Conservation (phyloP, 2,329 filamentous ascomycete species). For the Hypoxylon sp. region DNA sequence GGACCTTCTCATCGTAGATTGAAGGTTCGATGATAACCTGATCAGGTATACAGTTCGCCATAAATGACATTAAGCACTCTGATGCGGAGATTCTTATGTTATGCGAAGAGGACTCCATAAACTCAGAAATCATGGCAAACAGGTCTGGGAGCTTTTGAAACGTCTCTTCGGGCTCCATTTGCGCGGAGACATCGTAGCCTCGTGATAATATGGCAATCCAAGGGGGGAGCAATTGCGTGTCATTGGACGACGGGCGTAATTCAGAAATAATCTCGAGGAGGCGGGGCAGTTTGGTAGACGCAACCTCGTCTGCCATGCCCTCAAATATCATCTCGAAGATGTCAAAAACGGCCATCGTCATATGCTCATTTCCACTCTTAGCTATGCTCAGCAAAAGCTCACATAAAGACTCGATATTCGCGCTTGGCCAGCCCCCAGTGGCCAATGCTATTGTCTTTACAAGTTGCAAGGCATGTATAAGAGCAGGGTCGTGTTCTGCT, state of each 20-base stretch:
- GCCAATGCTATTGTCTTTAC: conserved; percentile 90
- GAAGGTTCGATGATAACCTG: conserved; percentile 89
- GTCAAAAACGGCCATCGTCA: conserved; percentile 96
- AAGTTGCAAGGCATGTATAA: conserved; percentile 93
- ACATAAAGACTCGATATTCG: conserved; percentile 93
- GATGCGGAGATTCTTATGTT: conserved; percentile 96
- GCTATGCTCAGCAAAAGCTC: conserved; percentile 91
- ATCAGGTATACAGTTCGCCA: conserved; percentile 89
- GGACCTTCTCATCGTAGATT: conserved; percentile 89
- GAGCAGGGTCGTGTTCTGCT: conserved; percentile 79
- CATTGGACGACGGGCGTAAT: conserved; percentile 90
- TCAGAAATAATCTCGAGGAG: conserved; percentile 93
- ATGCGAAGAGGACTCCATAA: conserved; percentile 88
- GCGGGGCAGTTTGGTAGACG: conserved; percentile 89
- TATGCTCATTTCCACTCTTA: conserved; percentile 90
- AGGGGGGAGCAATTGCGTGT: conserved; percentile 92
- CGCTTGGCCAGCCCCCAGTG: conserved; percentile 95
- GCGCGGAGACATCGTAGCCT: conserved; percentile 93
- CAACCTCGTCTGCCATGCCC: conserved; percentile 87
- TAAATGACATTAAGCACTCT: conserved; percentile 93
- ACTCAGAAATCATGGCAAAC: conserved; percentile 83
- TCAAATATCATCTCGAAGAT: conserved; percentile 98
- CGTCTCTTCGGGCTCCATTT: conserved; percentile 89
- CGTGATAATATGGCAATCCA: conserved; percentile 97
- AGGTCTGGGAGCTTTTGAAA: conserved; percentile 91